Evolutionary conservation across 257 asterid genomes (phyloP).

Genomic region (Asclepias syriaca): DNA sequence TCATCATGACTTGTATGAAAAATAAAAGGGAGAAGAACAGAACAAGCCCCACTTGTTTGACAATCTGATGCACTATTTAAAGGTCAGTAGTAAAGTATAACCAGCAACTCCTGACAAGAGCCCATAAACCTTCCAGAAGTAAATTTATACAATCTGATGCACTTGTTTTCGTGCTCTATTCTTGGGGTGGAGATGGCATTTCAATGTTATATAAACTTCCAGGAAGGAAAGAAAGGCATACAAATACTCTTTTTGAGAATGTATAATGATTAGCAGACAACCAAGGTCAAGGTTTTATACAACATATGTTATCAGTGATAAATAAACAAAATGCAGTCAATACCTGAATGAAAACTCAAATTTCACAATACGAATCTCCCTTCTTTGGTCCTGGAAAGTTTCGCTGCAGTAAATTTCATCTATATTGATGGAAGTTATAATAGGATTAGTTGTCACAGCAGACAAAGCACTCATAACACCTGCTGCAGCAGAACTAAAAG

Average conservation of each 20-base stretch:
- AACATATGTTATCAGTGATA: not conserved
- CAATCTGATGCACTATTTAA: not conserved
- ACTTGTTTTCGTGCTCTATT: too few relatives aligned
- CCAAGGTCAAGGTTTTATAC: not conserved
- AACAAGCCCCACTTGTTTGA: too few relatives aligned
- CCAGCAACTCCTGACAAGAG: not conserved
- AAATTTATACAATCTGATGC: too few relatives aligned
- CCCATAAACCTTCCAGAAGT: too few relatives aligned
- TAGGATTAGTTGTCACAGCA: not conserved
- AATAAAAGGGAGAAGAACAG: too few relatives aligned
- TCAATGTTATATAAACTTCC: too few relatives aligned
- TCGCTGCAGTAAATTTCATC: not conserved
- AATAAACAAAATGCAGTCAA: constrained; percentile 3
- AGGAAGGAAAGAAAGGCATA: too few relatives aligned
- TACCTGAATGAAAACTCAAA: not conserved
- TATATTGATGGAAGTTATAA: not conserved
- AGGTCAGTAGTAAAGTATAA: not conserved
- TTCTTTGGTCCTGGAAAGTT: not conserved
- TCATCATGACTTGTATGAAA: too few relatives aligned
- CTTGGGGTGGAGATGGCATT: too few relatives aligned
- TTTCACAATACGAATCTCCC: constrained; percentile 3
- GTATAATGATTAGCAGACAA: constrained; percentile 5
- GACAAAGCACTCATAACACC: not conserved
- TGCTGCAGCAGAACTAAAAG: not conserved
- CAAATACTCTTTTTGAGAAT: not conserved